Conservation (phyloP, 805 yeast genomes). For the Saccharomyces eubayanus region DNA sequence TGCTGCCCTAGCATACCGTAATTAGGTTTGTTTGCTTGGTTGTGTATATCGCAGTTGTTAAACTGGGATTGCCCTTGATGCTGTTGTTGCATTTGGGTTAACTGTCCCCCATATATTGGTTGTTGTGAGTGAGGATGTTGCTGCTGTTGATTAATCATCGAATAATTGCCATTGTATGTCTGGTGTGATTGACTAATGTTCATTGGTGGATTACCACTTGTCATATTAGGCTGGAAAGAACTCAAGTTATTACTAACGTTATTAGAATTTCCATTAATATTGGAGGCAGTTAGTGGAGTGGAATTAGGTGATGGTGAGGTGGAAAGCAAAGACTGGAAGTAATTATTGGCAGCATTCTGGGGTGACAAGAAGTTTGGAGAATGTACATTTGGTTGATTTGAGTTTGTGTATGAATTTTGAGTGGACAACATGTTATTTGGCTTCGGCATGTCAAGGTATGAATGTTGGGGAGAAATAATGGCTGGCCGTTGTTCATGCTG, state of each 20-base stretch:
- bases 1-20: conserved; percentile 1
- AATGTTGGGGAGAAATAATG: neutral
- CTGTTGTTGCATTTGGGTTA: neutral
- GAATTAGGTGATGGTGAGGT: conserved; percentile 23
- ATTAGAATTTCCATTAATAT: neutral
- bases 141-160: neutral
- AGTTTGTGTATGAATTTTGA: neutral
- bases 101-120: neutral
- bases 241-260: neutral
- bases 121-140: conserved; percentile 1
- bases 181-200: neutral
- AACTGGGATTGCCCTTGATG: neutral
- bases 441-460: neutral
- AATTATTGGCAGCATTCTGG: conserved; percentile 19
- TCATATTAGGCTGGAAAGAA: neutral
- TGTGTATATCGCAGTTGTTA: conserved; percentile 1
- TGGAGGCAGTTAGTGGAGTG: neutral
- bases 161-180: neutral
- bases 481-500: conserved; percentile 6
- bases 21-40: conserved; percentile 1
- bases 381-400: conserved; percentile 1
- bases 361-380: conserved; percentile 18
- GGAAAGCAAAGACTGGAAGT: conserved; percentile 25
- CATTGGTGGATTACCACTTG: neutral
- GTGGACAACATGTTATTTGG: neutral